These are phyloP conservation scores for Mytilinidion resinicola DNA, from an alignment of 495 filamentous ascomycete genomes.

Conservation along the genomic window DNA sequence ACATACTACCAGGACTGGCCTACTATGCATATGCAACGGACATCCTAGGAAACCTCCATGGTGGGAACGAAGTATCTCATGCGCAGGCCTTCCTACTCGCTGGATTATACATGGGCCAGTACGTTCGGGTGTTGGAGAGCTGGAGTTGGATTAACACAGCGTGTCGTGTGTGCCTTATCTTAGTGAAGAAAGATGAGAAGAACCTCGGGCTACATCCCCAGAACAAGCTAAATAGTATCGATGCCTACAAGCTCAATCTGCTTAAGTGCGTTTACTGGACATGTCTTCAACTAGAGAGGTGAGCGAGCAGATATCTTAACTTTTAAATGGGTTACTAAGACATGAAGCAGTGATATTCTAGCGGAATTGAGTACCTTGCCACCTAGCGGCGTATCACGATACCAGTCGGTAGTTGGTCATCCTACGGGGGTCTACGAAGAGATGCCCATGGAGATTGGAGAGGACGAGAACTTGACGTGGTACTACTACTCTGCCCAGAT, in stretches of 20 bases:
- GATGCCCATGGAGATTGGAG: conserved; percentile 7
- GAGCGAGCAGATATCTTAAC: conserved; percentile 9
- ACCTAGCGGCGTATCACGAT: conserved; percentile 29
- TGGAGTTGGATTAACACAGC: conserved; percentile 81
- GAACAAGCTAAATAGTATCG: background rate
- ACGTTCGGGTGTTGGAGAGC: conserved; percentile 83
- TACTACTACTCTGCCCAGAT: conserved; percentile 82
- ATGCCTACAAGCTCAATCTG: conserved; percentile 40
- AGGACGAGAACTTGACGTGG: conserved; percentile 44
- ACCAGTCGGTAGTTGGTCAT: conserved; percentile 53
- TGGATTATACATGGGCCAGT: conserved; percentile 79
- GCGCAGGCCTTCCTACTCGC: conserved; percentile 83
- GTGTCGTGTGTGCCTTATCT: conserved; percentile 64
- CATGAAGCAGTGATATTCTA: conserved; percentile 65
- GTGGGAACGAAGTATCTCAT: conserved; percentile 69
- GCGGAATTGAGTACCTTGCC: conserved; percentile 83
- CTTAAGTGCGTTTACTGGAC: conserved; percentile 86
- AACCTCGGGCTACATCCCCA: background rate
- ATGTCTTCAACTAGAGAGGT: conserved; percentile 90
- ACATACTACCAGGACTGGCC: conserved; percentile 79
- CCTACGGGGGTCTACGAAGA: conserved; percentile 38
- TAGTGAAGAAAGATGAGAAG: conserved; percentile 52
- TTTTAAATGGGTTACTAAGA: background rate
- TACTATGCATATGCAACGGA: conserved; percentile 82
- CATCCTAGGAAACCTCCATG: conserved; percentile 76